Evolutionary conservation across 1,284 basidiomycete species (phyloP), one percentile per base, ranked within the genome.

Genomic region (Wolfiporia cocos): DNA sequence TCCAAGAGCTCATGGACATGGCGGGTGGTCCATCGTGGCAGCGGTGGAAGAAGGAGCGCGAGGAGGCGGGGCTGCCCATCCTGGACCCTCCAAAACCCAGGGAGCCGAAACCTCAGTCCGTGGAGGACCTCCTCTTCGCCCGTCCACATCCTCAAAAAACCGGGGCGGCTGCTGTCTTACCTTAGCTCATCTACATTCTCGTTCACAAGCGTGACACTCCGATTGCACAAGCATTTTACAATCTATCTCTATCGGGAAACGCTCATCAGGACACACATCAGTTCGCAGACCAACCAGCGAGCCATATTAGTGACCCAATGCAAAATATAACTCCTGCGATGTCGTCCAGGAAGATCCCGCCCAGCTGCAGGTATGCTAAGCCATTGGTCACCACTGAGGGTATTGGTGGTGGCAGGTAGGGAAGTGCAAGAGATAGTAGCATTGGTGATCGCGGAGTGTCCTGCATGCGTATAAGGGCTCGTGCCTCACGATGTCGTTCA

Each of bases 301-400:
- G 53, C 66, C 74, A 64, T 24, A 85, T 61, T 21, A 83, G 61
- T 41, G 85, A 57, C 7, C 83, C 84, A n/a, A 60, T 34, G 3
- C 78, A 82, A 20, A 88, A 74, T 6, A 88, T 54, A 5, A 83
- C 55, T 0, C 72, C 74, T 3, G 85, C 74, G 0, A 88, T 54
- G 51, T 86, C 85, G 49, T 88, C 79, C 17, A 86, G 57, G 54
- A 87, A 71, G 19, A 75, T 56, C 2, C 74, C 71, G 10, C 70
- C 73, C 70, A 89, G 77, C 44, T 76, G 76, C 21, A 81, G 47
- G 61, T 88, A 87, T 48, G 78, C 80, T 42, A 85, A 54, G 1
- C 67, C 68, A 47, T 79, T 78, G 31, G 71, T 65, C 45, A 87
- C 73, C 18, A 81, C 43, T 0, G 76, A 70, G 0, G 79, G 74